A percentile compares a stretch with the other conserved stretches of the same genome.
Conservation (phyloP, 2,329 filamentous ascomycete species). For the Thielaviopsis cerberus region DNA sequence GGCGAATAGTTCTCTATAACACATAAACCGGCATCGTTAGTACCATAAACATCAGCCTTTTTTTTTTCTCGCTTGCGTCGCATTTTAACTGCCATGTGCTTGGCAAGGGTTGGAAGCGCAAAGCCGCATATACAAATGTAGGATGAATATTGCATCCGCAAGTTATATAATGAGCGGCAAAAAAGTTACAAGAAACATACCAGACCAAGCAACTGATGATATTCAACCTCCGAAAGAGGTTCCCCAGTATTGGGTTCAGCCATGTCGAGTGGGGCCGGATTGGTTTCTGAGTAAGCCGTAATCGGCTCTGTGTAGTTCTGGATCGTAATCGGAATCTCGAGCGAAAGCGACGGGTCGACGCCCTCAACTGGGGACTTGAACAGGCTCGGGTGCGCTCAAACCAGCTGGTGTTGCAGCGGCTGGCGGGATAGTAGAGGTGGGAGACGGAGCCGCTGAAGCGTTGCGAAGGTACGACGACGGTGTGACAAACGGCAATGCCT, state of each 20-base stretch:
- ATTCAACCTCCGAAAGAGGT: conserved; percentile 40
- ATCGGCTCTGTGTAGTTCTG: conserved; percentile 20
- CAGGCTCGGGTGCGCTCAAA: conserved; percentile 4
- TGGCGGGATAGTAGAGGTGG: conserved; percentile 10
- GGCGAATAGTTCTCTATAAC: conserved; percentile 64
- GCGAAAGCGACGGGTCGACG: neutral
- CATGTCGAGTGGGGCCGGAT: conserved; percentile 19
- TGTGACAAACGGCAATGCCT: conserved; percentile 37
- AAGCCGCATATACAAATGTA: neutral
- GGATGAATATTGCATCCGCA: neutral
- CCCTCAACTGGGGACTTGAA: neutral
- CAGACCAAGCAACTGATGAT: conserved; percentile 61
- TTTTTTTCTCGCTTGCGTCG: neutral
- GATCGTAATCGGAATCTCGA: conserved; percentile 14
- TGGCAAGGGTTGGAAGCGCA: neutral
- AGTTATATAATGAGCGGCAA: neutral
- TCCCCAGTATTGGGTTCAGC: conserved; percentile 2
- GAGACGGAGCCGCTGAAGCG: conserved; percentile 13
- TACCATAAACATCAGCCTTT: neutral
- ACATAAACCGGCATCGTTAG: neutral
- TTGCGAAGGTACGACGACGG: conserved; percentile 39
- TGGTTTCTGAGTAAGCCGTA: conserved; percentile 20
- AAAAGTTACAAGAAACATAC: conserved; percentile 31
- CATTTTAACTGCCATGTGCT: neutral
- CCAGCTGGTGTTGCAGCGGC: conserved; percentile 12